A percentile compares a stretch with the other conserved stretches of the same genome.
These are phyloP conservation scores for Epichloe brachyelytri DNA, from an alignment of 2,329 filamentous ascomycete species.

Conservation along the genomic window DNA sequence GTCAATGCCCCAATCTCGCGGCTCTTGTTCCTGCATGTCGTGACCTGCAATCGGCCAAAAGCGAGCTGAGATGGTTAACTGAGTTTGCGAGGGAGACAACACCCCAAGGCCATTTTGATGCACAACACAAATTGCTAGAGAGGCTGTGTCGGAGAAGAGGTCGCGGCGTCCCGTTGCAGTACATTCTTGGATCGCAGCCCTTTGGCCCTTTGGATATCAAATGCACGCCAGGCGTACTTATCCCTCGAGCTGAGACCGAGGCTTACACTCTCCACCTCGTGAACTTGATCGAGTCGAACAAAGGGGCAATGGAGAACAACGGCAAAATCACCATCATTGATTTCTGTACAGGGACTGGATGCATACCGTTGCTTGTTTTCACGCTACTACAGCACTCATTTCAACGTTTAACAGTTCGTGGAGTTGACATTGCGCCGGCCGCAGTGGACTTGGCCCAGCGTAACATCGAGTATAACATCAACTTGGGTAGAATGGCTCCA, in stretches of 20 bases:
- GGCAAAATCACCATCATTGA: conserved; percentile 54
- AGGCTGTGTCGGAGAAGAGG: conserved; percentile 36
- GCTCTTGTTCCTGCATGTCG: conserved; percentile 51
- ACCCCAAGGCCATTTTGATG: conserved; percentile 5
- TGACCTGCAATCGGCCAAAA: conserved; percentile 47
- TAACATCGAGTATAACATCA: conserved; percentile 54
- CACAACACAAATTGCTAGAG: conserved; percentile 14
- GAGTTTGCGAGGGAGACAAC: conserved; percentile 36
- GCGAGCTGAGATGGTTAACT: conserved; percentile 62
- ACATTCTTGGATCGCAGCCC: conserved; percentile 75
- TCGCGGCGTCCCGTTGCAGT: conserved; percentile 69
- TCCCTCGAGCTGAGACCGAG: conserved; percentile 71
- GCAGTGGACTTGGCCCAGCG: conserved; percentile 52
- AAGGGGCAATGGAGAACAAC: conserved; percentile 4
- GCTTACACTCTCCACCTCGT: conserved; percentile 49
- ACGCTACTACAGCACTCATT: conserved; percentile 38
- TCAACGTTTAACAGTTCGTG: conserved; percentile 38
- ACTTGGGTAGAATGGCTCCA: conserved; percentile 12
- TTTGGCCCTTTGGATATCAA: conserved; percentile 74
- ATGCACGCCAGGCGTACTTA: conserved; percentile 67
- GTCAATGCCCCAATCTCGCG: conserved; percentile 42
- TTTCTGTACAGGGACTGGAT: conserved; percentile 82
- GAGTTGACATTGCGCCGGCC: conserved; percentile 56
- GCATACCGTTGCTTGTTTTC: conserved; percentile 69
- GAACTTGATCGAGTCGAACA: conserved; percentile 23